Base-by-base conservation (phyloP, 2,329 filamentous ascomycete species). In the Hypomyces perniciosus region DNA sequence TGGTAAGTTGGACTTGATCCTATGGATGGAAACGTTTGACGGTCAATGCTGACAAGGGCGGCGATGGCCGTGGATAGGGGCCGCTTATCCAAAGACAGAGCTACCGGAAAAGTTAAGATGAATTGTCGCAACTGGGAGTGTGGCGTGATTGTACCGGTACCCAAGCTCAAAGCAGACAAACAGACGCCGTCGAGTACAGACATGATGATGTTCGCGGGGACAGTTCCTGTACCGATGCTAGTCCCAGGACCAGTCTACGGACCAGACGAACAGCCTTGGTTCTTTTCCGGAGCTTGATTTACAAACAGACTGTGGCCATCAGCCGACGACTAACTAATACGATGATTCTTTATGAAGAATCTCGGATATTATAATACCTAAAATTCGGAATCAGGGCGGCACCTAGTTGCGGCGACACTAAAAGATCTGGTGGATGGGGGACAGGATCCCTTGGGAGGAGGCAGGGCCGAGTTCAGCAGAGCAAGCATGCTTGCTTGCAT, bases 121-220 rank as follows among this genome's bases (percentile, higher is more conserved):
- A 90, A 80, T 55, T 90, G 87, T 67, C 83, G 88, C 49, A 99
- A 97, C 66, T 97, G 92, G 91, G 93, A 97, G 70, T 96, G 90
- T 63, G 93, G 93, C 34, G 88, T 99, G 1, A 60, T 97, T 27
- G 65, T 96, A 38, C 83, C 84, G 8, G 73, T 87, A 27, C 60
- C 62, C 47, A 55, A 41, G 30, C 60, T 62, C 46, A 55, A 38
- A 20, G 47, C 48, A 33, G 46, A 44, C 44, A 39, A 45, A 43
- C 38, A 53, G 51, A 54, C 55, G 50, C 51, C 46, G 49, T 37
- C 51, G 42, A 46, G 56, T 54, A 51, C 47, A 44, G 54, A 55
- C 53, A 55, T 61, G 57, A 48, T 52, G 50, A 68, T 76, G 8
- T 88, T 88, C 62, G 63, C 73, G 30, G 72, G 68, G 8, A 68